Conservation (phyloP, 2,329 filamentous ascomycete genomes). For the Bipolaris victoriae region DNA sequence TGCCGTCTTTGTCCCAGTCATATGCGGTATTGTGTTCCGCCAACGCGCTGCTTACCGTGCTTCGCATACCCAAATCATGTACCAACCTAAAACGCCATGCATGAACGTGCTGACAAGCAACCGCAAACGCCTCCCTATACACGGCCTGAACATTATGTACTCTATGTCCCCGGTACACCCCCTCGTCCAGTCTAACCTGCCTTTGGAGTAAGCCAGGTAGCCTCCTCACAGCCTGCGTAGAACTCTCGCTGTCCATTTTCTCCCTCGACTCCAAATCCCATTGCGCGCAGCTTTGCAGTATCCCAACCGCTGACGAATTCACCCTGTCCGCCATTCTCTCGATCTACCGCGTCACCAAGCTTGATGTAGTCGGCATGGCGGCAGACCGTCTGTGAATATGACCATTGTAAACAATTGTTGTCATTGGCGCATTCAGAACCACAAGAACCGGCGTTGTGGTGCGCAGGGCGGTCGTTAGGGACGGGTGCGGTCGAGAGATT, state of each 20-base stretch:
- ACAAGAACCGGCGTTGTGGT: constrained; percentile 42
- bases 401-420: constrained; percentile 45
- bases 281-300: constrained; percentile 42
- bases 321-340: constrained; percentile 42
- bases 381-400: constrained; percentile 47
- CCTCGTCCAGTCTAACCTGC: constrained; percentile 20
- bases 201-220: constrained; percentile 49
- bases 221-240: constrained; percentile 45
- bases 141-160: constrained; percentile 12
- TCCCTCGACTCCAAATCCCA: constrained; percentile 44
- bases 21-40: background rate
- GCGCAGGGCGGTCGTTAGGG: constrained; percentile 44
- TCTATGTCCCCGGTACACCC: constrained; percentile 6
- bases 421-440: constrained; percentile 45
- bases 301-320: constrained; percentile 51
- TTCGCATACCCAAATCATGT: constrained; percentile 19
- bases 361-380: constrained; percentile 47
- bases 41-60: constrained; percentile 9
- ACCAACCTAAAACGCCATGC: constrained; percentile 36
- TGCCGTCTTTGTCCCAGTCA: background rate
- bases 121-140: constrained; percentile 36
- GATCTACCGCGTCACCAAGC: constrained; percentile 42
- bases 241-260: constrained; percentile 40
- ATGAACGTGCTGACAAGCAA: constrained; percentile 26
- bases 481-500: constrained; percentile 43